phyloP scores from a whole-genome alignment of 2,329 filamentous ascomycete genomes.

The Aspergillus hortae region DNA sequence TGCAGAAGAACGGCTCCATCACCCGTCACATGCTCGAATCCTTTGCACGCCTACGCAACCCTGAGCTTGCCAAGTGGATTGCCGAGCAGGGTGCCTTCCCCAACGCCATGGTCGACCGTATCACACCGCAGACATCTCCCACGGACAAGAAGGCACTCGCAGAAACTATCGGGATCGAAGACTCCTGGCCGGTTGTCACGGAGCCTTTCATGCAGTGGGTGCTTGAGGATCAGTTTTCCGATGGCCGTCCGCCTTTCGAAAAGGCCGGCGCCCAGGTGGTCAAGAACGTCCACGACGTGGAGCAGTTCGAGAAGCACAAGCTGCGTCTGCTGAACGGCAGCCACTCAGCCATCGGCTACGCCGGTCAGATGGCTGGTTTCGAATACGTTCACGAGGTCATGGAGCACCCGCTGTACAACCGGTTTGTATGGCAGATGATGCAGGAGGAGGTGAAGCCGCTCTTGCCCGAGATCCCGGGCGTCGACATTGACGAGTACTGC shows the following conservation, averaged over 20 bases:
- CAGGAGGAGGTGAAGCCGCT: conserved; percentile 53
- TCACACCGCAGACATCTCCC: conserved; percentile 50
- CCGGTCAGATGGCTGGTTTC: conserved; percentile 51
- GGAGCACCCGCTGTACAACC: conserved; percentile 46
- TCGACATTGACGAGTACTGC: conserved; percentile 53
- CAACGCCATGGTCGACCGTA: conserved; percentile 56
- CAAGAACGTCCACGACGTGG: conserved; percentile 49
- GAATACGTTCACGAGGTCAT: conserved; percentile 55
- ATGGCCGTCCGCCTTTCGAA: conserved; percentile 52
- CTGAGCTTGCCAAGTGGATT: conserved; percentile 50
- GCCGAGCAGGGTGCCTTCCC: conserved; percentile 48
- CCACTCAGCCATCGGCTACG: conserved; percentile 53
- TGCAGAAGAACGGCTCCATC: conserved; percentile 56
- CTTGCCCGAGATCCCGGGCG: conserved; percentile 49
- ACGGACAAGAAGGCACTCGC: conserved; percentile 46
- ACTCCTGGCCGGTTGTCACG: conserved; percentile 53
- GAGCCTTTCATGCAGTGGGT: conserved; percentile 58
- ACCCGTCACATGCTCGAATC: conserved; percentile 51
- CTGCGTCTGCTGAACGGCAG: conserved; percentile 53
- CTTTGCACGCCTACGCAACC: conserved; percentile 48
- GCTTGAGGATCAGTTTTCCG: conserved; percentile 51
- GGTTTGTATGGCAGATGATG: conserved; percentile 55
- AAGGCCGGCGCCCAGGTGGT: conserved; percentile 54
- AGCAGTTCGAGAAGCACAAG: conserved; percentile 57
- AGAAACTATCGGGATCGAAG: conserved; percentile 46